Conservation (phyloP, 805 yeast species). For the Zygoascus ofunaensis region DNA sequence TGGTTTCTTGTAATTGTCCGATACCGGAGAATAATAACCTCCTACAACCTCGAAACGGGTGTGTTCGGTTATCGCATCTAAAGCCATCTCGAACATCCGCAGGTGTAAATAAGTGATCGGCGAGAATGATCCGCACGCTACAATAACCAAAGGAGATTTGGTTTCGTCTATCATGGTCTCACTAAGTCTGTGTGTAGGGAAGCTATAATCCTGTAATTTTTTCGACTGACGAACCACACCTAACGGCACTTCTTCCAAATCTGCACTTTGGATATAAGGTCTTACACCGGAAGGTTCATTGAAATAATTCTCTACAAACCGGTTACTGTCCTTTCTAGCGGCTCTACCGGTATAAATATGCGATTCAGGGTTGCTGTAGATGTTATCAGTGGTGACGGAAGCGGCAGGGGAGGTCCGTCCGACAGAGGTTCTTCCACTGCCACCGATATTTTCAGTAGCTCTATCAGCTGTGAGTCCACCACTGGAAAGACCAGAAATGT, state of each 20-base stretch:
- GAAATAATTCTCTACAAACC: conserved; percentile 4
- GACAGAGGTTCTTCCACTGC: too few species aligned
- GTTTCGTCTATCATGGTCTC: conserved; percentile 58
- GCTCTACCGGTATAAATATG: background rate
- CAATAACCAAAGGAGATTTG: conserved; percentile 84
- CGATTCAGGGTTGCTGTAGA: background rate
- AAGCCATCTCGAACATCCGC: conserved; percentile 98
- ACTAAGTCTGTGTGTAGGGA: conserved; percentile 82
- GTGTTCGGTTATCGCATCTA: conserved; percentile 83
- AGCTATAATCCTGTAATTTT: conserved; percentile 54
- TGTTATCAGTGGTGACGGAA: background rate
- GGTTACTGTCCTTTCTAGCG: background rate
- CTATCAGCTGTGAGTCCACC: background rate
- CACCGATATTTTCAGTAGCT: background rate
- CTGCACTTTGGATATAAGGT: conserved; percentile 58
- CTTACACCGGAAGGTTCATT: conserved; percentile 11
- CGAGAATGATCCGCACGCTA: conserved; percentile 95
- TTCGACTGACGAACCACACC: conserved; percentile 87
- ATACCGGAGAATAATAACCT: conserved; percentile 90
- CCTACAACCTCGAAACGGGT: conserved; percentile 94
- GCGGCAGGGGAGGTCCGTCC: background rate
- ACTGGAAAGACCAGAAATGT: background rate
- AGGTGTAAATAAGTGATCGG: conserved; percentile 92
- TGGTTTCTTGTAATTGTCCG: conserved; percentile 81
- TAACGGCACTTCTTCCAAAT: conserved; percentile 93